Percentiles rank a stretch among this genome's conserved stretches.
phyloP scores from a whole-genome alignment of 306 rosid genomes.

The Quercus parvula region DNA sequence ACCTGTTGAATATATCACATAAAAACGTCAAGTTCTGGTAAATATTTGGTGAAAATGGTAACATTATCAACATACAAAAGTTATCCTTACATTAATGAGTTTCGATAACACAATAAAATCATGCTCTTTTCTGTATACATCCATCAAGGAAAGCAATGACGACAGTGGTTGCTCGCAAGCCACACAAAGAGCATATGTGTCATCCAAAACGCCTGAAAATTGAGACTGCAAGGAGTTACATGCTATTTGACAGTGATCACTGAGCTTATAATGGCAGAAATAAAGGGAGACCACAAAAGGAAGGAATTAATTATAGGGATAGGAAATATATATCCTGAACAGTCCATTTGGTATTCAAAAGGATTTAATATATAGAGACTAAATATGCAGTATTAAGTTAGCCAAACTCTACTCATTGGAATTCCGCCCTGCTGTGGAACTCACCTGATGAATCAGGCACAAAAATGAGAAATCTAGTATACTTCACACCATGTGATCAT shows the following conservation, averaged over 20 bases:
- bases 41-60: not conserved
- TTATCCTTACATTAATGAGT: constrained; percentile 35
- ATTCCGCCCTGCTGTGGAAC: not conserved
- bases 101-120: constrained; percentile 45
- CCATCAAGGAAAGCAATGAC: constrained; percentile 49
- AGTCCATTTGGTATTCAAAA: not conserved
- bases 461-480: not conserved
- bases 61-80: not conserved
- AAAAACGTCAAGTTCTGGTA: not conserved
- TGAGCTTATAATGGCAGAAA: not conserved
- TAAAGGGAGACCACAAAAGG: not conserved
- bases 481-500: not conserved
- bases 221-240: not conserved
- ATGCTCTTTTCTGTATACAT: constrained; percentile 45
- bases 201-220: constrained; percentile 61
- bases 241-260: not conserved
- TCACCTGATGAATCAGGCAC: not conserved
- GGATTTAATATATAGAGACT: not conserved
- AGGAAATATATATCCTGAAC: not conserved
- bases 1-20: constrained; percentile 35
- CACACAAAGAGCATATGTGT: constrained; percentile 54
- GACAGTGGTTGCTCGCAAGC: constrained; percentile 47
- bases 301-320: not conserved
- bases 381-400: not conserved
- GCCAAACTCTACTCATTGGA: not conserved